These are phyloP conservation scores for Porcisia deanei DNA, from an alignment of 208 protist genomes.

Conservation along the genomic window DNA sequence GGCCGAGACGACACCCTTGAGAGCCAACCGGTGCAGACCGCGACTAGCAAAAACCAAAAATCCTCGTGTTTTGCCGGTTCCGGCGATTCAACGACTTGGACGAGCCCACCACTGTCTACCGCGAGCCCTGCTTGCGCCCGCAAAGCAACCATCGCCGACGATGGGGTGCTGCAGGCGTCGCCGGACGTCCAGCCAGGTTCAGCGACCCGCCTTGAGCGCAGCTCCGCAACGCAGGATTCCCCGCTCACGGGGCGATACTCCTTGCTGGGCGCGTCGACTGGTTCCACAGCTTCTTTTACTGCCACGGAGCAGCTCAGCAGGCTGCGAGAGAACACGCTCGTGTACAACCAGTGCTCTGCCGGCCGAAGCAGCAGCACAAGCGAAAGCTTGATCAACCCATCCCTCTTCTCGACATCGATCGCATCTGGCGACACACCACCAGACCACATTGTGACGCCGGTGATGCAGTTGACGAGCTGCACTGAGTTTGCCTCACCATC, in stretches of 20 bases:
- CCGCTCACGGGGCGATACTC: neutral
- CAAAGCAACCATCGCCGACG: neutral
- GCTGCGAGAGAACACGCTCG: conserved; percentile 2
- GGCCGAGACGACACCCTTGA: neutral
- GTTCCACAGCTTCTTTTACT: neutral
- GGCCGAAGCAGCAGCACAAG: neutral
- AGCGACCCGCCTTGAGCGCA: neutral
- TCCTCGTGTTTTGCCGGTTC: neutral
- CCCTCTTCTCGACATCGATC: conserved; percentile 3
- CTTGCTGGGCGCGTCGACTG: neutral
- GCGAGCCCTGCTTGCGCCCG: neutral
- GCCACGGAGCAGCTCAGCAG: neutral
- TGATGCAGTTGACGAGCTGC: neutral
- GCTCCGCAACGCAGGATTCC: neutral
- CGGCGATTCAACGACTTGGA: neutral
- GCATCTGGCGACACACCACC: neutral
- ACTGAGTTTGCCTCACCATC: neutral
- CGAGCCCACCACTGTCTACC: neutral
- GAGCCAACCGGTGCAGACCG: neutral
- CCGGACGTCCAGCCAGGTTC: neutral
- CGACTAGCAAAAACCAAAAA: neutral
- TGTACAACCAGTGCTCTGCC: neutral
- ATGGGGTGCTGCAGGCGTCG: neutral
- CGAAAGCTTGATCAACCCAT: neutral
- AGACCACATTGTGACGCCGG: neutral